phyloP scores from a whole-genome alignment of 768 basidiomycete species.

The Melanogaster broomeanus region DNA sequence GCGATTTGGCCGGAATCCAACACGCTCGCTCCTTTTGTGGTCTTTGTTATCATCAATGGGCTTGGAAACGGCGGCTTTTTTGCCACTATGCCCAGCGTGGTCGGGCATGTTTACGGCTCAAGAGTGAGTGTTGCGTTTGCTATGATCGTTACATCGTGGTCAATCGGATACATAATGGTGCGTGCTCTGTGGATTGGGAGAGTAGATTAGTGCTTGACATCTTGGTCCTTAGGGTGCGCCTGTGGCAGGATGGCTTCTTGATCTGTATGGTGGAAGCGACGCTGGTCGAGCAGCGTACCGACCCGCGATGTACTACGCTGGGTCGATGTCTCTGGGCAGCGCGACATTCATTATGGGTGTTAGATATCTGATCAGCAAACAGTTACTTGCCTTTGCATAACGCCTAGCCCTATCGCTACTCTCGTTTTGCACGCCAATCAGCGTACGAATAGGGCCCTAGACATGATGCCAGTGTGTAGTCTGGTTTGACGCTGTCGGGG shows the following conservation, averaged over 20 bases:
- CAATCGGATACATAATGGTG: slow-evolving; percentile 29
- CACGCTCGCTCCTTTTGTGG: slow-evolving; percentile 22
- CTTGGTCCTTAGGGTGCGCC: slow-evolving; percentile 25
- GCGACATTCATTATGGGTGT: slow-evolving; percentile 18
- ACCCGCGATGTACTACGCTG: slow-evolving; percentile 33
- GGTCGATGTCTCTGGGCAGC: slow-evolving; percentile 26
- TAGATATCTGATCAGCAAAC: slow-evolving; percentile 5
- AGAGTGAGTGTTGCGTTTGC: slow-evolving; percentile 33
- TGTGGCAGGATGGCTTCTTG: slow-evolving; percentile 29
- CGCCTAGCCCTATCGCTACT: background rate
- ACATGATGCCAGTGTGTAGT: too few species aligned
- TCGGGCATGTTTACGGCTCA: slow-evolving; percentile 30
- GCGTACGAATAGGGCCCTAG: background rate
- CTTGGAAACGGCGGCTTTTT: slow-evolving; percentile 36
- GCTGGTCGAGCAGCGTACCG: slow-evolving; percentile 24
- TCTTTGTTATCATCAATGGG: slow-evolving; percentile 30
- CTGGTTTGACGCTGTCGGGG: too few species aligned
- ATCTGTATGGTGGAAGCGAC: slow-evolving; percentile 23
- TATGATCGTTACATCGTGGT: slow-evolving; percentile 36
- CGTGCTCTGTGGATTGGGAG: background rate
- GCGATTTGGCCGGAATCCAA: slow-evolving; percentile 31
- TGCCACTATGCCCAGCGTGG: slow-evolving; percentile 34
- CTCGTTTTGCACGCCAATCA: background rate
- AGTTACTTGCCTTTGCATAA: slow-evolving; percentile 16
- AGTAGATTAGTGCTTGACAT: background rate